Evolutionary conservation across 1,284 basidiomycete genomes (phyloP), one percentile per base, ranked within the genome.

Genomic region (Baeospora myosura): DNA sequence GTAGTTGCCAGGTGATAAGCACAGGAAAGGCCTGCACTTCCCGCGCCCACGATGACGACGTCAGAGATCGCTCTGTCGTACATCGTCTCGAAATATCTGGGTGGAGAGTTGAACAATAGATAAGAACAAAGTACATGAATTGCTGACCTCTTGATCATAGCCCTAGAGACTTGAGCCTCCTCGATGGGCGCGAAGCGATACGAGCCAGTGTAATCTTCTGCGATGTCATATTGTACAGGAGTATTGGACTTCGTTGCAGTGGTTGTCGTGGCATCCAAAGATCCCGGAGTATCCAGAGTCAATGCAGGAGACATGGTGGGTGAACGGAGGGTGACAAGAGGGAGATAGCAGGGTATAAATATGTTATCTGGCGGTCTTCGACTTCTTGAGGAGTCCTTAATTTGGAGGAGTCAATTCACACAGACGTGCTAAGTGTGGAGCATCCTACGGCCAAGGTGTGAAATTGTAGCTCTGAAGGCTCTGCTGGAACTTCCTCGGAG

Each of bases 11-110:
- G 72, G 46, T 78, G 75, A 64, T 88, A 89, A 17, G 86, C 88
- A 53, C 82, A 88, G 6, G 81, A 83, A 33, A 90, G 65, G 22
- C 87, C 87, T 12, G 87, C 85, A 44, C 80, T 85, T 30, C 88
- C 87, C 4, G 84, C 85, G 11, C 87, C 88, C 49, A 89, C 71
- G 52, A 90, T 81, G 38, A 88, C 81, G 10, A 90, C 76, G 55
- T 90, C 88, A 21, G 84, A 87, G 8, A 89, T 64, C 22, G 73
- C 76, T 32, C 81, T 69, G 33, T 87, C 82, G 57, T 86, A 84
- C 79, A 85, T 81, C 49, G 62, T 72, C 53, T 71, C 71, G 60
- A 81, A 84, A 68, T 84, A 83, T 45, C 80, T 83, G 22, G 17
- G 3, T 38, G 3, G 25, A 33, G 3, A 43, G 2, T 16, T 17